A percentile compares a stretch with the other conserved stretches of the same genome.
Evolutionary conservation across 1,284 basidiomycete species (phyloP).

Genomic region (Schizopora paradoxa): DNA sequence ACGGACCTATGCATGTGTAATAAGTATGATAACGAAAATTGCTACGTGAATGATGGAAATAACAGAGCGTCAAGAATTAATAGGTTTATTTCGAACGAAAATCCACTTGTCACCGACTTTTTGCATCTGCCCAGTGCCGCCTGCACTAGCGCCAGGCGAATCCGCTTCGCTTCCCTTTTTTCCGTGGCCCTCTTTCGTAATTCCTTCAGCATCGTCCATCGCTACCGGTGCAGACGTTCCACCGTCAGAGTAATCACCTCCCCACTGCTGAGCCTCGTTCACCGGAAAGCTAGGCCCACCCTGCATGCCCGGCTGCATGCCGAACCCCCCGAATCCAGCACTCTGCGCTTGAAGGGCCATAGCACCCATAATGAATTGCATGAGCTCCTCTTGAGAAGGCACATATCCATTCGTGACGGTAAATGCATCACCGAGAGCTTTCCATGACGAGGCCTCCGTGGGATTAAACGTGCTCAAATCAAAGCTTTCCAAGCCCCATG

Average conservation of each 20-base stretch:
- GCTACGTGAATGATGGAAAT: constrained; percentile 25
- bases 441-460: constrained; percentile 65
- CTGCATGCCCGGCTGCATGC: constrained; percentile 17
- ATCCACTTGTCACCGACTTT: constrained; percentile 68
- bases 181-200: neutral
- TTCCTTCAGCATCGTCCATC: too few relatives aligned
- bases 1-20: constrained; percentile 39
- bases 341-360: constrained; percentile 21
- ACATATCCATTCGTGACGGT: constrained; percentile 53
- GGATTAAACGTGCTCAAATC: constrained; percentile 65
- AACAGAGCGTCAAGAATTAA: constrained; percentile 18
- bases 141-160: constrained; percentile 21
- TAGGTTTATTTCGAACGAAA: constrained; percentile 42
- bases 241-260: neutral
- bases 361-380: constrained; percentile 57
- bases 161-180: constrained; percentile 1
- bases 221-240: neutral
- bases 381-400: constrained; percentile 67
- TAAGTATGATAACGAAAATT: neutral
- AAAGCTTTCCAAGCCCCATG: constrained; percentile 55
- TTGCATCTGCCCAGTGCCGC: constrained; percentile 55
- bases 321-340: constrained; percentile 12
- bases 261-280: neutral
- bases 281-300: constrained; percentile 5
- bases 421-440: constrained; percentile 70